Conservation (phyloP, 805 yeast species). For the Kuraishia molischiana region DNA sequence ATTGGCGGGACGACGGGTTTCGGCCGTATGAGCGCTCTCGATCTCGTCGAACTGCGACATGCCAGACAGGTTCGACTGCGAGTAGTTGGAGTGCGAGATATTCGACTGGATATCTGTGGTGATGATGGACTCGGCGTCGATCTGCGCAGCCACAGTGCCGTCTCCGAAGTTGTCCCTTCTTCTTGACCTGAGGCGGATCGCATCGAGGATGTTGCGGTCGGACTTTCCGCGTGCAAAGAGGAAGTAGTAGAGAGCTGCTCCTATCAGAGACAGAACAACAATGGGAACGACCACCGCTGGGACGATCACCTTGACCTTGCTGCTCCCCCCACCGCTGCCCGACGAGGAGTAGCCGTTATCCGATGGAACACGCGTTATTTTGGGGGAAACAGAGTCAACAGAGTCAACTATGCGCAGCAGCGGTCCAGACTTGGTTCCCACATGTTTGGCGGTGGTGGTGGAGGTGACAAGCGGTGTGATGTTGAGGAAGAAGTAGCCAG, state of each 20-base stretch:
- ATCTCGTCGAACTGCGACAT: no score
- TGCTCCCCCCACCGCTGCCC: conserved; percentile 3
- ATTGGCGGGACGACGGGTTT: no score
- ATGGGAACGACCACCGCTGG: conserved; percentile 36
- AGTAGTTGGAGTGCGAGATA: no score
- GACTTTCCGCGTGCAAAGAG: conserved; percentile 16
- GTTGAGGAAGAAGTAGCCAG: conserved; percentile 26
- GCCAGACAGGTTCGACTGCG: no score
- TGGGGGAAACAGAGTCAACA: no score
- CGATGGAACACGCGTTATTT: conserved; percentile 32
- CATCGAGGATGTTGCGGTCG: not conserved
- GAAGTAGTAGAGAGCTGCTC: conserved; percentile 20
- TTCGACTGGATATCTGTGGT: not conserved
- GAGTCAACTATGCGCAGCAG: conserved; percentile 25
- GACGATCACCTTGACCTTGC: conserved; percentile 22
- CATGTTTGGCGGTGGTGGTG: conserved; percentile 22
- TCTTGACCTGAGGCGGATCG: not conserved
- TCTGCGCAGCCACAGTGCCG: not conserved
- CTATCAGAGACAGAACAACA: conserved; percentile 19
- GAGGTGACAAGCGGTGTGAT: conserved; percentile 28
- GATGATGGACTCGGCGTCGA: not conserved
- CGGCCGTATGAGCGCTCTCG: no score
- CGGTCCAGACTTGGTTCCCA: conserved; percentile 30
- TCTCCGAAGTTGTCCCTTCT: not conserved
- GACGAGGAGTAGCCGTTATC: conserved; percentile 22